Evolutionary conservation across 441 rosid species (phyloP).

Genomic region (Adansonia gregorii): DNA sequence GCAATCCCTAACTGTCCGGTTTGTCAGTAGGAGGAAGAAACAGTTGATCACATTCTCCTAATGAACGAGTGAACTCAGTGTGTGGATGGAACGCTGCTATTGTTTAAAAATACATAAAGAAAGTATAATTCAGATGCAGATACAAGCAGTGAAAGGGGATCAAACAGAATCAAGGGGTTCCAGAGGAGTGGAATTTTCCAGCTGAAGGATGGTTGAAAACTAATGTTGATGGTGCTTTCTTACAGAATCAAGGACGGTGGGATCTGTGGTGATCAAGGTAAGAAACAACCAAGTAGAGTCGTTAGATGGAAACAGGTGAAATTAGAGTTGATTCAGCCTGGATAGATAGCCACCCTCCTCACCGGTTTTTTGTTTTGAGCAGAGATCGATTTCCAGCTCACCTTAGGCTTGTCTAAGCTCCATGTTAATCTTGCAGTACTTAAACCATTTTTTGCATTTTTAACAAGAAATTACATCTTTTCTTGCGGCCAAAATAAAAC

Average conservation of each 20-base stretch:
- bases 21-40: not conserved
- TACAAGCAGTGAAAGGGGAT: not conserved
- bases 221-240: not conserved
- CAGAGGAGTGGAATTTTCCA: too few relatives aligned
- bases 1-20: not conserved
- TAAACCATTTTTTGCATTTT: too few relatives aligned
- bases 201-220: too few relatives aligned
- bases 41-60: not conserved
- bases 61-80: not conserved
- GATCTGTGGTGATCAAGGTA: not conserved
- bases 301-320: too few relatives aligned
- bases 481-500: too few relatives aligned
- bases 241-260: not conserved
- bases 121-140: not conserved
- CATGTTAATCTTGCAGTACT: too few relatives aligned
- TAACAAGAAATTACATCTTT: too few relatives aligned
- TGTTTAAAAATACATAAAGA: not conserved
- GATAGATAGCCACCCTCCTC: too few relatives aligned
- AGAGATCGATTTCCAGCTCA: too few relatives aligned
- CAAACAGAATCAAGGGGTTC: not conserved
- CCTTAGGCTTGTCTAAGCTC: too few relatives aligned
- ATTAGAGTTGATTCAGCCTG: too few relatives aligned
- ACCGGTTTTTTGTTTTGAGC: too few relatives aligned
- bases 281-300: not conserved
- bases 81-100: not conserved